Base-by-base conservation (phyloP, 441 rosid species). In the Raphanus hybrid region DNA sequence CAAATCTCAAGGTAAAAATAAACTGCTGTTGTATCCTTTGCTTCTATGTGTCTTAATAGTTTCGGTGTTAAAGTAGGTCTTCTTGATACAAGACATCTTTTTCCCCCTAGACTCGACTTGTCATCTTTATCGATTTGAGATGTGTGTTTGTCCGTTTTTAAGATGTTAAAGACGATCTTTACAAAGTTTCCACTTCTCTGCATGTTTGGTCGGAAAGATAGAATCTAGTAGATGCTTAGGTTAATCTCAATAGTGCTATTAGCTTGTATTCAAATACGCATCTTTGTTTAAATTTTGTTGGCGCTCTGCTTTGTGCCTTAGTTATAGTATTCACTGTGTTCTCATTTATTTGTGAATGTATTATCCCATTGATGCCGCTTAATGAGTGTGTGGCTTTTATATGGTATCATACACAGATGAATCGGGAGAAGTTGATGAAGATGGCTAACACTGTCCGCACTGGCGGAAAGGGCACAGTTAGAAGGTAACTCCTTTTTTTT, bases 361-460 rank as follows among this genome's bases (percentile, higher is more conserved):
- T 34, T 34, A 34, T 34, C 37, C 37, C 3, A 20, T 61, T 6
- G 9, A n/a, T 60, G 12, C 3, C 20, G 11, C 6, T 68, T 73
- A 27, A 37, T 52, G 1, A 4, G 1, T 57, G 7, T 63, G 26
- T 63, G 11, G 45, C 26, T 23, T 1, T 14, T 59, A 43, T 27
- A 26, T 67, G 29, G 12, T 70, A 34, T 2, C 26, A 2, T 39
- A 3, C 18, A 69, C 79, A 92, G 97, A 92, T 92, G 96, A 84
- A 92, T 50, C 70, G 85, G 50, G 97, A 90, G 45, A 92, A 84
- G 89, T 93, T 91, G 69, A 87, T 82, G 88, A 92, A 85, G 88
- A 92, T 92, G 93, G 97, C 95, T 0, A 87, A 89, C 80, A 84
- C 97, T 3, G 97, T 90, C 75, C 95, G 95, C 77, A 92, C 95